These are phyloP conservation scores for Globisporangium mamillatum DNA, from an alignment of 352 stramenopile species.

Conservation along the genomic window DNA sequence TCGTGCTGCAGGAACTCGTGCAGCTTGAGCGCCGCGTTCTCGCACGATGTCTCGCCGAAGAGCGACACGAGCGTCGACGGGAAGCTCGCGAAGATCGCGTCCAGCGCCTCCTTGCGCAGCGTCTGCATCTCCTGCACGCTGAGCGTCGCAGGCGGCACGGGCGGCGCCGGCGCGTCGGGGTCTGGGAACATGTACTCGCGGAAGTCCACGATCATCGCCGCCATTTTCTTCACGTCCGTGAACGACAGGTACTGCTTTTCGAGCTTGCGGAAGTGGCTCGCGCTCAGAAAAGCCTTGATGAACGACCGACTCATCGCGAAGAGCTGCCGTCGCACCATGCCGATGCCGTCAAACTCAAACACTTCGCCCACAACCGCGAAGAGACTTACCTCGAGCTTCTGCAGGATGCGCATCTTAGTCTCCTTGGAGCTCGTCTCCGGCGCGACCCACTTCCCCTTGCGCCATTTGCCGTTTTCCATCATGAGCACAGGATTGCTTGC, in stretches of 20 bases:
- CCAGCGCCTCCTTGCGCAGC: constrained; percentile 59
- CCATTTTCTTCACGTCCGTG: constrained; percentile 68
- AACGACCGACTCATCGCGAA: constrained; percentile 81
- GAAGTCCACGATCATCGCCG: constrained; percentile 45
- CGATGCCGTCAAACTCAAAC: constrained; percentile 86
- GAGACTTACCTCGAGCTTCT: constrained; percentile 77
- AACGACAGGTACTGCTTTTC: constrained; percentile 80
- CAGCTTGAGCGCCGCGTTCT: constrained; percentile 78
- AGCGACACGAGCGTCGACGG: constrained; percentile 71
- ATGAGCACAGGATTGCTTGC: constrained; percentile 27
- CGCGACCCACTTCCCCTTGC: constrained; percentile 52
- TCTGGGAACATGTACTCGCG: constrained; percentile 65
- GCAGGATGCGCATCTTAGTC: constrained; percentile 78
- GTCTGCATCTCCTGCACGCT: constrained; percentile 43
- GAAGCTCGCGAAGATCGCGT: constrained; percentile 69
- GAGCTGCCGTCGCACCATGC: constrained; percentile 76
- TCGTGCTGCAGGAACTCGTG: constrained; percentile 88
- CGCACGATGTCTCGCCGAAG: constrained; percentile 70
- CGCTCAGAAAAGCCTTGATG: constrained; percentile 75
- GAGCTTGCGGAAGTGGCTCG: constrained; percentile 81
- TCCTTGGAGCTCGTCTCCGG: constrained; percentile 69
- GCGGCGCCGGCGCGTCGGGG: constrained; percentile 12
- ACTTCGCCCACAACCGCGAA: constrained; percentile 74
- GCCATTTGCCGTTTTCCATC: constrained; percentile 73
- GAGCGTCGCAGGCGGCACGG: constrained; percentile 13